These are phyloP conservation scores for Myrica gale DNA, from an alignment of 306 rosid genomes.

Conservation along the genomic window DNA sequence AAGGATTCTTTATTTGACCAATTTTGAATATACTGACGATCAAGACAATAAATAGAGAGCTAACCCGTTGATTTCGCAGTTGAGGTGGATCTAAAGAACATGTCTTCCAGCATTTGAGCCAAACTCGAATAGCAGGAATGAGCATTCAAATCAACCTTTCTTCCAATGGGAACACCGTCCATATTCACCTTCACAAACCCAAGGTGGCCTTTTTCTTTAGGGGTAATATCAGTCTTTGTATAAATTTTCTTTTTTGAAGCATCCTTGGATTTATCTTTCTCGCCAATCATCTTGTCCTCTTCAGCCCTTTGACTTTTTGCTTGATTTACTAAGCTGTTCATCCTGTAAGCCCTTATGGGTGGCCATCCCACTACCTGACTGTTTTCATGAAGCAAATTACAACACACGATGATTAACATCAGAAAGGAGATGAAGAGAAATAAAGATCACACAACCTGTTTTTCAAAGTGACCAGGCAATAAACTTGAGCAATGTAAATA, in stretches of 20 bases:
- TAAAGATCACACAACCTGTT: background rate
- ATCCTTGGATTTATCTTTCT: slow-evolving; percentile 38
- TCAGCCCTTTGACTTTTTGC: slow-evolving; percentile 50
- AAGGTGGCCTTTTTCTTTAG: slow-evolving; percentile 41
- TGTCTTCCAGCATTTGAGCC: slow-evolving; percentile 61
- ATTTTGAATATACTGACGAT: background rate
- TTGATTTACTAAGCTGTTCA: slow-evolving; percentile 62
- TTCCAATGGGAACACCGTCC: slow-evolving; percentile 62
- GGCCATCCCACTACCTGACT: slow-evolving; percentile 86
- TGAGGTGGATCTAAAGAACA: slow-evolving; percentile 48
- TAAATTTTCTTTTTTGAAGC: slow-evolving; percentile 35
- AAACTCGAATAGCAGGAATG: slow-evolving; percentile 59
- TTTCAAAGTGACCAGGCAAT: background rate
- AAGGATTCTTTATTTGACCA: background rate
- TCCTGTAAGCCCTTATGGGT: slow-evolving; percentile 61
- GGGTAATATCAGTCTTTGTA: slow-evolving; percentile 4
- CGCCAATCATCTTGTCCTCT: slow-evolving; percentile 37
- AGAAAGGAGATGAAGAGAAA: background rate
- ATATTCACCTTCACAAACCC: slow-evolving; percentile 68
- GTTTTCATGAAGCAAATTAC: slow-evolving; percentile 24
- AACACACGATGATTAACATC: background rate
- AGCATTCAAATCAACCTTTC: slow-evolving; percentile 69
- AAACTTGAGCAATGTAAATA: background rate
- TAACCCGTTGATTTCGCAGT: slow-evolving; percentile 32
- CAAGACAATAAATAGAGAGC: slow-evolving; percentile 13